phyloP scores from a whole-genome alignment of 306 rosid species.

The Quercus dentata region DNA sequence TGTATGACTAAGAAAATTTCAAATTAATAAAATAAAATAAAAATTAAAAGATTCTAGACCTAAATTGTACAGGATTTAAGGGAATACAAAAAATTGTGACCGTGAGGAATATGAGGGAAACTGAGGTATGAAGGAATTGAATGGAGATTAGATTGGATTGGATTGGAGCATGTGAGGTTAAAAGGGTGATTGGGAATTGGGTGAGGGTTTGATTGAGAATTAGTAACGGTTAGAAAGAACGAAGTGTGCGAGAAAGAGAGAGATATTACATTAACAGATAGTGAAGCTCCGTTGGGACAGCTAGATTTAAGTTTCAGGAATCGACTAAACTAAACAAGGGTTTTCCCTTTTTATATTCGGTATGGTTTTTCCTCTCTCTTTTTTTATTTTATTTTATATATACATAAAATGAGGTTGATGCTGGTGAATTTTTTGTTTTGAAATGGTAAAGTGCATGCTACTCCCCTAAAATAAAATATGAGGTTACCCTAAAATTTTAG shows the following conservation, averaged over 20 bases:
- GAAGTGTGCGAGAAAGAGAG: neutral
- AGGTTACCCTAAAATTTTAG: too few species aligned
- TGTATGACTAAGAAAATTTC: neutral
- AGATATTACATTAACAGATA: neutral
- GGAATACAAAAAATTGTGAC: conserved; percentile 28
- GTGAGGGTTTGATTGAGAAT: neutral
- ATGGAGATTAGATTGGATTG: neutral
- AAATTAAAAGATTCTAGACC: neutral
- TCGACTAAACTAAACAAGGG: neutral
- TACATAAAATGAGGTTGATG: too few species aligned
- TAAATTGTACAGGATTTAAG: conserved; percentile 19
- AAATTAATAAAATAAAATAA: neutral
- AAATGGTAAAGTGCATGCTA: too few species aligned
- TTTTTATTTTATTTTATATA: neutral
- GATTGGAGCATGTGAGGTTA: too few species aligned
- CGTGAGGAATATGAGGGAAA: conserved; percentile 2
- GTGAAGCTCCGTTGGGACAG: conserved; percentile 4
- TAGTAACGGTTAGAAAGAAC: neutral
- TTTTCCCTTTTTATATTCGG: neutral
- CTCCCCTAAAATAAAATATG: too few species aligned
- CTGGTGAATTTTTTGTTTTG: neutral
- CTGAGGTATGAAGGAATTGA: neutral
- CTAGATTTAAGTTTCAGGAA: neutral
- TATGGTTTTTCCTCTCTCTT: neutral
- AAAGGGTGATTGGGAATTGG: too few species aligned